Conservation (phyloP, 345 rosid genomes). For the Eucalyptus polyanthemos region DNA sequence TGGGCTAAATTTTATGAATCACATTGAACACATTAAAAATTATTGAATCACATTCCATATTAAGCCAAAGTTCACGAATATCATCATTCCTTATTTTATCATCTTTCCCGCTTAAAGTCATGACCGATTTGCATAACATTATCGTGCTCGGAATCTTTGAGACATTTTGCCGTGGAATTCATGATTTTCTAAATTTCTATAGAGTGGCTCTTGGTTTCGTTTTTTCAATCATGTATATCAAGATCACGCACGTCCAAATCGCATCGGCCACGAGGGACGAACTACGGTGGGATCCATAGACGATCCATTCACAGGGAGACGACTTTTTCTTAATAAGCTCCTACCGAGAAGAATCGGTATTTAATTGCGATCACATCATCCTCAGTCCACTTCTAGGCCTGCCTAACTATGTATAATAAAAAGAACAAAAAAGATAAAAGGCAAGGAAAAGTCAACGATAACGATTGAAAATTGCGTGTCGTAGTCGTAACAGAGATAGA, state of each 20-base stretch:
- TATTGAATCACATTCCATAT: rapidly evolving
- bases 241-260: not conserved
- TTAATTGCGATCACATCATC: not conserved
- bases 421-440: not conserved
- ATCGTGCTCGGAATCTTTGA: not conserved
- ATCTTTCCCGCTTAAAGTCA: not conserved
- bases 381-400: not conserved
- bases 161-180: not conserved
- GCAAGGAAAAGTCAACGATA: not conserved
- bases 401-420: not conserved
- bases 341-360: not conserved
- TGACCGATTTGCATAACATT: not conserved
- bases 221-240: not conserved
- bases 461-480: not conserved
- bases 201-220: not conserved
- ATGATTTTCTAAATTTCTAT: not conserved
- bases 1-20: too few relatives aligned
- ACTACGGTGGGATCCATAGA: not conserved
- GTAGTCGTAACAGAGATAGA: not conserved
- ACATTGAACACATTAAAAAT: too few relatives aligned
- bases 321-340: not conserved
- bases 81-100: not conserved
- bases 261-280: not conserved
- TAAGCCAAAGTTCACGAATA: too few relatives aligned
- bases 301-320: not conserved